Percentiles rank a stretch among this genome's conserved stretches.
Evolutionary conservation across 441 rosid species (phyloP).

Genomic region (Omphalea diandra): DNA sequence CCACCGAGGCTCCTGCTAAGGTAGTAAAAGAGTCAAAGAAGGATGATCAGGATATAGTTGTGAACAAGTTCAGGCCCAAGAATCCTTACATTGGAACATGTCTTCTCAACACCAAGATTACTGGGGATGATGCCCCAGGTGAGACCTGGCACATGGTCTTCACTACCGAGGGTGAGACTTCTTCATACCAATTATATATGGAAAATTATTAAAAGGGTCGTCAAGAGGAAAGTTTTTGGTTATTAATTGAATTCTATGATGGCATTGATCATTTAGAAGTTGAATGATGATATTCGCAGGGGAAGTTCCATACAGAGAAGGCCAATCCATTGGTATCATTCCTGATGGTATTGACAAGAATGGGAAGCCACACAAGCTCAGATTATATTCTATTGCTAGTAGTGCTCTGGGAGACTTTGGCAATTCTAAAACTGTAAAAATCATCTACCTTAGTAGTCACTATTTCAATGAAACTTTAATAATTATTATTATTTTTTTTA

Average conservation of each 20-base stretch:
- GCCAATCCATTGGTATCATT: conserved; percentile 88
- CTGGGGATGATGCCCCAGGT: conserved; percentile 98
- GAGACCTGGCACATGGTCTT: conserved; percentile 99
- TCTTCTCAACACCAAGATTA: conserved; percentile 92
- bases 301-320: conserved; percentile 94
- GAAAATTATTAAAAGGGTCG: background rate
- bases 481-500: too few relatives aligned
- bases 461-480: background rate
- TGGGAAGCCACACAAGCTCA: conserved; percentile 92
- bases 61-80: conserved; percentile 91
- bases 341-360: conserved; percentile 90
- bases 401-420: conserved; percentile 98
- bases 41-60: conserved; percentile 68
- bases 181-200: background rate
- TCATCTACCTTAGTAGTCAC: background rate
- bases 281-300: conserved; percentile 47
- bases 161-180: conserved; percentile 70
- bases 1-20: conserved; percentile 83
- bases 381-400: conserved; percentile 93
- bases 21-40: conserved; percentile 77
- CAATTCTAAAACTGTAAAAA: conserved; percentile 79
- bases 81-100: conserved; percentile 76
- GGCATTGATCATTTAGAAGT: conserved; percentile 8
- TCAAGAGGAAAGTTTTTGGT: background rate
- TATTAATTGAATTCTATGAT: background rate